Evolutionary conservation across 2,329 filamentous ascomycete species (phyloP), one percentile per base, ranked within the genome.

Genomic region (Colletotrichum noveboracense): DNA sequence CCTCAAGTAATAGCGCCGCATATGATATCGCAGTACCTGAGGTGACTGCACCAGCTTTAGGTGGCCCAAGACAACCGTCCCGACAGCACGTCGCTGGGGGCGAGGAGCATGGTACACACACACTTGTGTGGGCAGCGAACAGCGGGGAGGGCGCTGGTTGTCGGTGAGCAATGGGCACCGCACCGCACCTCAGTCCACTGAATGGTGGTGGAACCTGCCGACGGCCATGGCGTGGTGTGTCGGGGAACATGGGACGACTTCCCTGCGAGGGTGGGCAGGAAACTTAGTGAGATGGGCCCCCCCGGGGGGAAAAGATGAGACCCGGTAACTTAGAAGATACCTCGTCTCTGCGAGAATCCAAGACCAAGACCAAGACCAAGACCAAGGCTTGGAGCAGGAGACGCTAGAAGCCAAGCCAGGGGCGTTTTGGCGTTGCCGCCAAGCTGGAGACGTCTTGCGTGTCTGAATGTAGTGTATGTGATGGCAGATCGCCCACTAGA

Each of bases 221-320:
- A 73, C 58, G 73, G 52, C 56, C 64, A 56, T 68, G 68, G 69
- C 61, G 55, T 75, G 56, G 70, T 72, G 36, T 64, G 56, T 73
- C 64, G 55, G 43, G 56, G 38, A 60, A 75, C 73, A 75, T 75
- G 73, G 70, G 73, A 75, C 64, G 70, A 73, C 64, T 68, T 68
- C 56, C 64, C 64, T 72, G 52, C 38, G 55, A 64, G 10, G 28
- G 52, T 52, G 52, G 48, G 28, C 32, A 34, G 48, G 9, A 32
- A 70, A 55, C 30, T 73, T 12, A 70, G 34, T 38, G 48, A 60
- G 60, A 66, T 62, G 26, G 38, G 58, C 26, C 60, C 60, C 52
- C 48, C 24, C 16, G 65, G 38, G 65, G 43, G 43, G n/a, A 1
- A 21, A 52, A 38, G 18, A 10, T 36, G 38, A 28, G 38, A 24